These are phyloP conservation scores for Dictyostelium capitatum DNA, from an alignment of 78 protist species.

Conservation along the genomic window DNA sequence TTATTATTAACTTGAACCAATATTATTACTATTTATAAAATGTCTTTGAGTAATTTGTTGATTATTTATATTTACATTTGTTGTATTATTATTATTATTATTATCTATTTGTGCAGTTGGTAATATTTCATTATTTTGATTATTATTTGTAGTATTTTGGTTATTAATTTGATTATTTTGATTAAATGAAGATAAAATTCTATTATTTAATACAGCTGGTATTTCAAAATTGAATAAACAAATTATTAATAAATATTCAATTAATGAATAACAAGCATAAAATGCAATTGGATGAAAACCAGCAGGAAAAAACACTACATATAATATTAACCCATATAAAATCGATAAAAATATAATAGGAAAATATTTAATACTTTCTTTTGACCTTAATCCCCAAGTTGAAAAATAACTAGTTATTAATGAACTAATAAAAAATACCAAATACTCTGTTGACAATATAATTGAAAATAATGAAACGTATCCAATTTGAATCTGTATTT, in stretches of 20 bases:
- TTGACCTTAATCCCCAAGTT: constrained; percentile 48
- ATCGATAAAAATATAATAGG: constrained; percentile 32
- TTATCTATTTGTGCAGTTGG: background rate
- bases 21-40: no score
- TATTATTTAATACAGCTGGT: constrained; percentile 32
- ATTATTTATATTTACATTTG: background rate
- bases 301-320: constrained; percentile 48
- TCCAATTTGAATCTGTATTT: constrained; percentile 53
- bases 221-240: constrained; percentile 73
- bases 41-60: no score
- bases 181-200: background rate
- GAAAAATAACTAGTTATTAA: constrained; percentile 51
- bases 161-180: background rate
- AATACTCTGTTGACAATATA: constrained; percentile 44
- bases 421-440: constrained; percentile 46
- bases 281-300: constrained; percentile 65
- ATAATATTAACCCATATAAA: constrained; percentile 23
- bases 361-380: constrained; percentile 49
- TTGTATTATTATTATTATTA: background rate
- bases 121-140: background rate
- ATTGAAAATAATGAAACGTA: constrained; percentile 35
- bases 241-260: constrained; percentile 55
- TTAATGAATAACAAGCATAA: constrained; percentile 39
- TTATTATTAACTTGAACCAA: no score
- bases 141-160: background rate